Conservation (phyloP, 345 rosid genomes). For the Pistacia vera region DNA sequence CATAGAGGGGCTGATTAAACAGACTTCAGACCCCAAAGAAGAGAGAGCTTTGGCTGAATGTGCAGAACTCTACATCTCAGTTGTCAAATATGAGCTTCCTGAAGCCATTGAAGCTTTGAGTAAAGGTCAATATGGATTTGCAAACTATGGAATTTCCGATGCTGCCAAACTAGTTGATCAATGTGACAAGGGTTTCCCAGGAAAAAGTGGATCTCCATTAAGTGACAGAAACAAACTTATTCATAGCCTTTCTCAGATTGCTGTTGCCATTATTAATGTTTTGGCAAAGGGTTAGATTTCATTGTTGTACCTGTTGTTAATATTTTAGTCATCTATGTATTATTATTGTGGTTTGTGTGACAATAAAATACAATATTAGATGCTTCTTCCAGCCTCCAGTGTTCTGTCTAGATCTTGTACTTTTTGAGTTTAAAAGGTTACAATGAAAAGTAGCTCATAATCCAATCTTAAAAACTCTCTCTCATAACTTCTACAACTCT, state of each 20-base stretch:
- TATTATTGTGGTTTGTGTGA: neutral
- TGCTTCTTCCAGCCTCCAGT: neutral
- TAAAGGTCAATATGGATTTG: constrained; percentile 57
- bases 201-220: constrained; percentile 38
- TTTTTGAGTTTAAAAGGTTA: neutral
- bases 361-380: neutral
- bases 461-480: too few relatives aligned
- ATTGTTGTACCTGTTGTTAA: neutral
- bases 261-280: constrained; percentile 60
- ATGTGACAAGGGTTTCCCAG: constrained; percentile 64
- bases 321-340: neutral
- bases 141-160: constrained; percentile 59
- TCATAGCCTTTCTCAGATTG: constrained; percentile 60
- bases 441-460: too few relatives aligned
- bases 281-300: constrained; percentile 27
- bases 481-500: too few relatives aligned
- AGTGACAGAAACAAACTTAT: constrained; percentile 53
- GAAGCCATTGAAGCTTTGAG: constrained; percentile 71
- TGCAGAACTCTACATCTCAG: constrained; percentile 84
- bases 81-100: constrained; percentile 79
- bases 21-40: constrained; percentile 45
- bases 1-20: constrained; percentile 47
- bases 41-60: constrained; percentile 77
- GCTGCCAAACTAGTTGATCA: constrained; percentile 58
- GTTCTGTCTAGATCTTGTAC: too few relatives aligned